A percentile compares a stretch with the other conserved stretches of the same genome.
Conservation (phyloP, 1,284 basidiomycete species). For the Heimioporus punctisporus region DNA sequence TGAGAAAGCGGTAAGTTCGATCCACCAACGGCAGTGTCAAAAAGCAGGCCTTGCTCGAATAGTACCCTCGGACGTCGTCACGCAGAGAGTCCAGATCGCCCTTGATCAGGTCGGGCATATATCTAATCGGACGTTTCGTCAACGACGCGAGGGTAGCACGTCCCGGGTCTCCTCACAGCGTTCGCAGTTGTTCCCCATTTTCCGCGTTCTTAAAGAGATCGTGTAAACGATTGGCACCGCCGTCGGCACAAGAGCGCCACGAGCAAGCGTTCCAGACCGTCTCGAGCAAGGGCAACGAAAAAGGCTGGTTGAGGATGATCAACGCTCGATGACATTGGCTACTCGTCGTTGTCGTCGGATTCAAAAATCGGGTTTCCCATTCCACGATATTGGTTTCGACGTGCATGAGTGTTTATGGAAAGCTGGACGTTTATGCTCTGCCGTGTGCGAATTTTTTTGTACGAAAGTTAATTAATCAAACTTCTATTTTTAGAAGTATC, state of each 20-base stretch:
- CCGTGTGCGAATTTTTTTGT: too few species aligned
- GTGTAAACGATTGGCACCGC: constrained; percentile 89
- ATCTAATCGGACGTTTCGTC: constrained; percentile 5
- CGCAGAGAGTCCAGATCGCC: constrained; percentile 94
- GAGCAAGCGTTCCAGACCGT: constrained; percentile 70
- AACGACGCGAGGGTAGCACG: not conserved
- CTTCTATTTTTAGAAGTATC: too few species aligned
- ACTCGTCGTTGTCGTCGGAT: constrained; percentile 14
- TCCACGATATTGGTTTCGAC: constrained; percentile 7
- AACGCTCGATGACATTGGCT: constrained; percentile 47
- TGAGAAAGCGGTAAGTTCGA: constrained; percentile 29
- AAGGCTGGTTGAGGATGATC: constrained; percentile 91
- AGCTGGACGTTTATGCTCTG: not conserved
- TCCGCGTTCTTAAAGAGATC: constrained; percentile 50
- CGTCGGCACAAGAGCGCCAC: constrained; percentile 87
- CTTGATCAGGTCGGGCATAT: constrained; percentile 83
- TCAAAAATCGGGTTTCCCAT: constrained; percentile 43
- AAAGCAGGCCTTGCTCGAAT: constrained; percentile 54
- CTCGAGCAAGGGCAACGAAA: constrained; percentile 62
- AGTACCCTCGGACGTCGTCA: constrained; percentile 73
- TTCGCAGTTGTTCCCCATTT: constrained; percentile 23
- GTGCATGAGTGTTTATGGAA: constrained; percentile 14
- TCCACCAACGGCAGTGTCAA: not conserved
- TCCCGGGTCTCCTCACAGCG: constrained; percentile 28
- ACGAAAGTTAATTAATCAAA: too few species aligned